A percentile compares a stretch with the other conserved stretches of the same genome.
phyloP scores from a whole-genome alignment of 2,329 filamentous ascomycete species.

The Rasamsonia emersonii region DNA sequence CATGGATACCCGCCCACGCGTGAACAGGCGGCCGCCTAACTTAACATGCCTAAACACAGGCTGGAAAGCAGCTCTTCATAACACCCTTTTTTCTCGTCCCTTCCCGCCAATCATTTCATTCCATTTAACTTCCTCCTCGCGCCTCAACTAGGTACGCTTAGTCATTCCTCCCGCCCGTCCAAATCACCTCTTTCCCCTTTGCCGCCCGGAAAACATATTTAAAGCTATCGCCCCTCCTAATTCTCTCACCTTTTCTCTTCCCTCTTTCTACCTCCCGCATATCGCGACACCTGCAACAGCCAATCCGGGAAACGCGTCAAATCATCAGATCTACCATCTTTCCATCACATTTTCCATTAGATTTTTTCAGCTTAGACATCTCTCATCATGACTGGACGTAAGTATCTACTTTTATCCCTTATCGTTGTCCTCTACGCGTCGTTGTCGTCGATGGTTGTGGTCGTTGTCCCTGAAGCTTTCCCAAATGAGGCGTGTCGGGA shows the following conservation, averaged over 20 bases:
- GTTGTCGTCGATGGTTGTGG: too few relatives aligned
- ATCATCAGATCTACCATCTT: constrained; percentile 3
- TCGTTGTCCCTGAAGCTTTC: too few relatives aligned
- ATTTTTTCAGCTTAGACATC: constrained; percentile 1
- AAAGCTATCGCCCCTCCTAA: constrained; percentile 9
- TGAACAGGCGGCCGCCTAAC: neutral
- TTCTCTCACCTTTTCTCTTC: constrained; percentile 12
- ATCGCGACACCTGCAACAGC: neutral
- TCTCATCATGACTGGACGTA: constrained; percentile 34
- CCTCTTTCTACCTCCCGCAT: constrained; percentile 9
- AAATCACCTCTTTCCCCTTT: constrained; percentile 4
- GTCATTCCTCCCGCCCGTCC: constrained; percentile 6
- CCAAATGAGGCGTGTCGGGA: too few relatives aligned
- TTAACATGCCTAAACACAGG: constrained; percentile 13
- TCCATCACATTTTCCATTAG: constrained; percentile 7
- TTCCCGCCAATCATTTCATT: constrained; percentile 25
- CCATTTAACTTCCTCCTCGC: constrained; percentile 8
- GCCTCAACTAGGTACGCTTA: constrained; percentile 16
- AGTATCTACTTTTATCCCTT: too few relatives aligned
- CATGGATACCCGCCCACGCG: neutral
- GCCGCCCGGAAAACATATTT: constrained; percentile 9
- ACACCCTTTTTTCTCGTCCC: constrained; percentile 25
- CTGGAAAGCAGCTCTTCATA: constrained; percentile 34
- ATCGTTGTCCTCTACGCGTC: too few relatives aligned
- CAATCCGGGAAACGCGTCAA: constrained; percentile 14